Percentiles rank a stretch among this genome's conserved stretches.
Conservation (phyloP, 345 rosid species). For the Syzygium oleosum region DNA sequence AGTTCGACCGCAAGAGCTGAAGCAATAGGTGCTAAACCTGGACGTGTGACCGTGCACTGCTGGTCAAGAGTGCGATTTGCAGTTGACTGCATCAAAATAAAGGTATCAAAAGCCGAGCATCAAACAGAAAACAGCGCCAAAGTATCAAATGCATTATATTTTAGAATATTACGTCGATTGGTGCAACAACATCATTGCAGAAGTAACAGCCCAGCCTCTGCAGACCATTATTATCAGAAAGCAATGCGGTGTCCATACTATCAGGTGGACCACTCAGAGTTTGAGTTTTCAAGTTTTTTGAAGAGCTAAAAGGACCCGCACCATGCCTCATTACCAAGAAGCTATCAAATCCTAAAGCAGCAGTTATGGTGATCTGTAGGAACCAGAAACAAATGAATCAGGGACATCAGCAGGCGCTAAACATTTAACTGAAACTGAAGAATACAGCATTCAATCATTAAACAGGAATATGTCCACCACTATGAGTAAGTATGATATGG, state of each 20-base stretch:
- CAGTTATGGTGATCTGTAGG: slow-evolving; percentile 70
- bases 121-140: not conserved
- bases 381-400: not conserved
- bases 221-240: slow-evolving; percentile 18
- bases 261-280: slow-evolving; percentile 18
- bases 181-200: slow-evolving; percentile 95
- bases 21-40: slow-evolving; percentile 94
- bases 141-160: not conserved
- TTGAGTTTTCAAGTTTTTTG: slow-evolving; percentile 19
- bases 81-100: slow-evolving; percentile 58
- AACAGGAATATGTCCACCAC: not conserved
- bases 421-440: not conserved
- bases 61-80: slow-evolving; percentile 92
- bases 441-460: not conserved
- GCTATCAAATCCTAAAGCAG: slow-evolving; percentile 97
- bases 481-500: not conserved
- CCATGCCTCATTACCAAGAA: slow-evolving; percentile 98
- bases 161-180: slow-evolving; percentile 67
- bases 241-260: slow-evolving; percentile 29
- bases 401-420: not conserved
- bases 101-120: not conserved
- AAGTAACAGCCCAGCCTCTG: slow-evolving; percentile 94
- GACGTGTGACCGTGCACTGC: slow-evolving; percentile 97
- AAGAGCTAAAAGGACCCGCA: slow-evolving; percentile 52
- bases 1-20: slow-evolving; percentile 89